phyloP scores from a whole-genome alignment of 768 basidiomycete genomes.

The Rhodosporidiobolus odoratus region DNA sequence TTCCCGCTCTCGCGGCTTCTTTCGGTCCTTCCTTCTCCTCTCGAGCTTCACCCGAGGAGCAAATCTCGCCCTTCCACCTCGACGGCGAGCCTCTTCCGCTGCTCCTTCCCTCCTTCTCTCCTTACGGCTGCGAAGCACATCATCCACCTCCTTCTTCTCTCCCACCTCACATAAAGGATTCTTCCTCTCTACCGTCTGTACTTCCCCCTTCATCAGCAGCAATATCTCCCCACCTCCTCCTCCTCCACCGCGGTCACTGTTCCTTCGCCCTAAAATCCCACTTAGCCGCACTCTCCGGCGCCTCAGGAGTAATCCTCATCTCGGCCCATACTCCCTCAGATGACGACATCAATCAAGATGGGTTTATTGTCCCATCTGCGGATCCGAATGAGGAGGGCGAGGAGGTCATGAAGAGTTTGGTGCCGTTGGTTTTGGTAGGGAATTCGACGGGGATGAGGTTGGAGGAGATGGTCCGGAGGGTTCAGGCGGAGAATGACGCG shows the following conservation, averaged over 20 bases:
- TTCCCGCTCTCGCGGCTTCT: constrained; percentile 23
- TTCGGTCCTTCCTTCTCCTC: constrained; percentile 26
- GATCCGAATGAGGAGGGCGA: constrained; percentile 27
- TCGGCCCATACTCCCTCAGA: constrained; percentile 64
- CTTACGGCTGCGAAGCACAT: constrained; percentile 32
- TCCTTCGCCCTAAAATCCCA: constrained; percentile 80
- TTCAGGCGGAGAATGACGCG: too few relatives aligned
- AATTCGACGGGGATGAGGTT: constrained; percentile 24
- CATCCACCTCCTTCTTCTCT: background rate
- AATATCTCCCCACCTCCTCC: constrained; percentile 49
- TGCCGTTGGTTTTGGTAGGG: constrained; percentile 38
- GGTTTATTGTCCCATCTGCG: constrained; percentile 34
- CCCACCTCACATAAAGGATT: too few relatives aligned
- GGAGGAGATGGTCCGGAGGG: constrained; percentile 7
- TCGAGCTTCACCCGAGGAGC: background rate
- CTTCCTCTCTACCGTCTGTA: background rate
- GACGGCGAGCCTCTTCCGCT: constrained; percentile 15
- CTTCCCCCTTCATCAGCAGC: background rate
- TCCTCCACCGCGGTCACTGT: constrained; percentile 70
- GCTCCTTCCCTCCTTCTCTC: background rate
- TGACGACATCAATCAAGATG: constrained; percentile 11
- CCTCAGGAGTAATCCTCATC: constrained; percentile 71
- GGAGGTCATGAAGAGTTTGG: constrained; percentile 19
- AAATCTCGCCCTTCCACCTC: constrained; percentile 3
- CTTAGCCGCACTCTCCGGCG: constrained; percentile 62